Percentiles rank a stretch among this genome's conserved stretches.
Evolutionary conservation across 305 asterid genomes (phyloP).

Genomic region (Solanum aculeatissimum): DNA sequence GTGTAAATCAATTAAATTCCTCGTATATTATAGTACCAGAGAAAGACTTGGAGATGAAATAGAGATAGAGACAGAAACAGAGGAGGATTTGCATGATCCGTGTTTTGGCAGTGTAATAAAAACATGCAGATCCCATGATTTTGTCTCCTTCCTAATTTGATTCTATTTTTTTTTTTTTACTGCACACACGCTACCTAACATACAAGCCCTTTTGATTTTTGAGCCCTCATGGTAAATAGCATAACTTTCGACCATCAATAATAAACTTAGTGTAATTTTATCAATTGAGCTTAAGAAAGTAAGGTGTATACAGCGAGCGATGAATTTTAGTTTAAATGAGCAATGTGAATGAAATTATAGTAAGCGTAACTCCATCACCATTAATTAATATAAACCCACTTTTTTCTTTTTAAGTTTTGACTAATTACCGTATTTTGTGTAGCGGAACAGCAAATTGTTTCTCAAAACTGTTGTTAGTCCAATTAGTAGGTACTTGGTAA

Average conservation of each 20-base stretch:
- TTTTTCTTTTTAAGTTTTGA: not conserved
- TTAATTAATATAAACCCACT: not conserved
- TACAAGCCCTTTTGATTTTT: not conserved
- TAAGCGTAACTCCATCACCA: not conserved
- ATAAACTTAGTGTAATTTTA: not conserved
- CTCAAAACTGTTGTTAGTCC: conserved; percentile 17
- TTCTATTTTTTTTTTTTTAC: not conserved
- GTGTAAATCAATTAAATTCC: not conserved
- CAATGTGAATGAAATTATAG: not conserved
- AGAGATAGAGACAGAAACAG: not conserved
- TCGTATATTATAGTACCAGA: not conserved
- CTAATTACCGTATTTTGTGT: not conserved
- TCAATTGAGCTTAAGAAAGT: not conserved
- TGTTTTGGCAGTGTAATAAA: conserved; percentile 28
- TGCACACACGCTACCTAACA: not conserved
- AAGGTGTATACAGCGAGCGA: too few relatives aligned
- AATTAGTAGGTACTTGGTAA: conserved; percentile 9
- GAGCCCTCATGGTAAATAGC: not conserved
- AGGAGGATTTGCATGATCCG: conserved; percentile 35
- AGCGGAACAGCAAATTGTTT: not conserved
- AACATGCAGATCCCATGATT: conserved; percentile 51
- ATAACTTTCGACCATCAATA: not conserved
- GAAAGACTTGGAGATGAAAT: not conserved
- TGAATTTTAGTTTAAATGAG: too few relatives aligned
- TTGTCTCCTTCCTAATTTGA: conserved; percentile 21